Evolutionary conservation across 2,329 filamentous ascomycete genomes (phyloP).

Genomic region (Pseudogymnoascus sp.): DNA sequence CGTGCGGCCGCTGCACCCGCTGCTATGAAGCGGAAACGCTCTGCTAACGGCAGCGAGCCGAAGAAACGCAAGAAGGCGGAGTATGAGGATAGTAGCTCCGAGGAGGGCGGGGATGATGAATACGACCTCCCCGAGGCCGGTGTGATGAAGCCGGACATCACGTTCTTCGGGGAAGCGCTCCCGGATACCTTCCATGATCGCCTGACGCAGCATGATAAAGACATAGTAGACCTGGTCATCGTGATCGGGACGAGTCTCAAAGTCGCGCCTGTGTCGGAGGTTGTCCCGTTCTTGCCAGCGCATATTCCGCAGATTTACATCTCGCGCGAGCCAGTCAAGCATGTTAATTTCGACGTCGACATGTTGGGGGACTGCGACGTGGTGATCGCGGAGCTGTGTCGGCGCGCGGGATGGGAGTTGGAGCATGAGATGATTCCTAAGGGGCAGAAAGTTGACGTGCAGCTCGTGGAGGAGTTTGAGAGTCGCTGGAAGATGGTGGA

Average conservation of each 20-base stretch:
- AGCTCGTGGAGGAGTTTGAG: conserved; percentile 38
- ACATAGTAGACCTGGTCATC: conserved; percentile 78
- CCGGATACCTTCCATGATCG: conserved; percentile 76
- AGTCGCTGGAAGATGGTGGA: conserved; percentile 29
- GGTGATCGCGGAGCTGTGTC: conserved; percentile 79
- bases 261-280: conserved; percentile 89
- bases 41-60: conserved; percentile 41
- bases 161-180: conserved; percentile 90
- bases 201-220: conserved; percentile 72
- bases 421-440: conserved; percentile 72
- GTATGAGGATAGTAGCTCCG: conserved; percentile 25
- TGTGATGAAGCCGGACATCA: conserved; percentile 96
- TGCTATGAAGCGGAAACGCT: conserved; percentile 50
- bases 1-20: conserved; percentile 40
- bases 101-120: conserved; percentile 40
- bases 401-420: conserved; percentile 72
- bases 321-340: conserved; percentile 71
- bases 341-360: conserved; percentile 95
- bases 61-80: conserved; percentile 23
- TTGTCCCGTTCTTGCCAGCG: conserved; percentile 72
- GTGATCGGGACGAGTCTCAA: conserved; percentile 96
- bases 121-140: conserved; percentile 62
- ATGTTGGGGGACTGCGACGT: conserved; percentile 92
- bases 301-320: conserved; percentile 86
- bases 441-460: conserved; percentile 53